Evolutionary conservation across 805 yeast genomes (phyloP), one percentile per base, ranked within the genome.

Genomic region (Wickerhamomyces strasburgensis): DNA sequence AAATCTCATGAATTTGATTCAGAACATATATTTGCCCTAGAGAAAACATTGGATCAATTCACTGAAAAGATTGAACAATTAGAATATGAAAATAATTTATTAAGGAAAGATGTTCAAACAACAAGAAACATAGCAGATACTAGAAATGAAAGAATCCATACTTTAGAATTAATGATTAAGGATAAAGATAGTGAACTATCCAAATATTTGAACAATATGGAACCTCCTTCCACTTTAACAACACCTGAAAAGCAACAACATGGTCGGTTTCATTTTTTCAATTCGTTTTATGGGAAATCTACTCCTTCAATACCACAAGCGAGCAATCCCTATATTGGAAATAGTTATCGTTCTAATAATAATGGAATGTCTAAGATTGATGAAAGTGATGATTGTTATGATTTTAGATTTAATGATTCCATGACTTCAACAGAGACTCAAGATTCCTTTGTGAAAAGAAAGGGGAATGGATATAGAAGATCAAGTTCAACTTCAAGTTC

Each of bases 21-120:
- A 31, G 68, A 71, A 44, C 73, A 73, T 46, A 53, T 77, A 19
- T 64, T 69, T 32, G 68, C 73, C 9, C 56, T 83, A 36, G 85
- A 80, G 47, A 67, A 69, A 33, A 69, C 85, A 1, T 58, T 83
- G 14, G 72, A 70, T 30, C 78, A 70, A 42, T 67, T 83, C 43
- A 67, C 73, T 14, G 64, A 62, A n/a, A 78, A 79, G 38, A 67
- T 82, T 37, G 68, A 68, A 34, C 84, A 81, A 42, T 70, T 80
- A 23, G 81, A 79, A 42, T 57, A 65, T n/a, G 80, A 79, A 51
- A 83, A 83, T 52, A 59, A 67, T 21, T 64, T 71, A 34, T 58
- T 83, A 24, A 65, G 73, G 34, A 74, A 68, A 46, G 86, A 81
- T 46, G 61, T 80, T 14, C 64, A 65, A 19, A 63, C 77, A 4